These are phyloP conservation scores for Euptelea pleiosperma DNA, from an alignment of 164 flowering plant genomes.

Conservation along the genomic window DNA sequence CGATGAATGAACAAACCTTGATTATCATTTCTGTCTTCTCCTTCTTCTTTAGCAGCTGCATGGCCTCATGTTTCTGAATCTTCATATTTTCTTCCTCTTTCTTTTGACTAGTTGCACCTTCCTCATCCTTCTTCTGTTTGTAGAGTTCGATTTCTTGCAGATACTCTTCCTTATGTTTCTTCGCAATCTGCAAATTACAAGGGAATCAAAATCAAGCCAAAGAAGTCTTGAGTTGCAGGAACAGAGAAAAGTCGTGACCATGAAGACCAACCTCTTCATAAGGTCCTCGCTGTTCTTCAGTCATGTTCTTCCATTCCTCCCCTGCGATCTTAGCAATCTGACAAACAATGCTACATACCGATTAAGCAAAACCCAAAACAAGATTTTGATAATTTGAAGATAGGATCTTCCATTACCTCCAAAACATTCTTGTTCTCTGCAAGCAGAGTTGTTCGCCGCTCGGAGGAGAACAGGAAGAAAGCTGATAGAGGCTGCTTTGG, in stretches of 20 bases:
- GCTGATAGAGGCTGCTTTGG: slow-evolving; percentile 85
- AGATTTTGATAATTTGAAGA: not conserved
- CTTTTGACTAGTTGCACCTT: slow-evolving; percentile 40
- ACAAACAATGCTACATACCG: not conserved
- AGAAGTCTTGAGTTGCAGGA: not conserved
- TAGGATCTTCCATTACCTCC: slow-evolving; percentile 44
- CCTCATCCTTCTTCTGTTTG: slow-evolving; percentile 71
- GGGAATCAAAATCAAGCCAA: not conserved
- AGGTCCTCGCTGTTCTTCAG: slow-evolving; percentile 52
- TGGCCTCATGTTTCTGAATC: slow-evolving; percentile 81
- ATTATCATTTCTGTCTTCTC: slow-evolving; percentile 81
- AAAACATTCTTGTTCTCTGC: slow-evolving; percentile 54
- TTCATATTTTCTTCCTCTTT: slow-evolving; percentile 80
- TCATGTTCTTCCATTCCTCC: slow-evolving; percentile 91
- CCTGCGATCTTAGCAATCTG: slow-evolving; percentile 69
- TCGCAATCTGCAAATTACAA: slow-evolving; percentile 50
- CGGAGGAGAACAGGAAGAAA: slow-evolving; percentile 65
- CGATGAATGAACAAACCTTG: slow-evolving; percentile 39
- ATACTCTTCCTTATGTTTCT: slow-evolving; percentile 72
- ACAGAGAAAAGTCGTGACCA: not conserved
- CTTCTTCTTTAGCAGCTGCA: slow-evolving; percentile 89
- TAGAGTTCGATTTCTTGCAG: slow-evolving; percentile 68
- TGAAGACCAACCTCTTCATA: slow-evolving; percentile 73
- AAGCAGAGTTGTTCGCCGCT: slow-evolving; percentile 51
- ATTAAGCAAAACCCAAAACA: not conserved